Evolutionary conservation across 2,329 filamentous ascomycete species (phyloP), one percentile per base, ranked within the genome.

Genomic region (Chaetomiaceae sp.): DNA sequence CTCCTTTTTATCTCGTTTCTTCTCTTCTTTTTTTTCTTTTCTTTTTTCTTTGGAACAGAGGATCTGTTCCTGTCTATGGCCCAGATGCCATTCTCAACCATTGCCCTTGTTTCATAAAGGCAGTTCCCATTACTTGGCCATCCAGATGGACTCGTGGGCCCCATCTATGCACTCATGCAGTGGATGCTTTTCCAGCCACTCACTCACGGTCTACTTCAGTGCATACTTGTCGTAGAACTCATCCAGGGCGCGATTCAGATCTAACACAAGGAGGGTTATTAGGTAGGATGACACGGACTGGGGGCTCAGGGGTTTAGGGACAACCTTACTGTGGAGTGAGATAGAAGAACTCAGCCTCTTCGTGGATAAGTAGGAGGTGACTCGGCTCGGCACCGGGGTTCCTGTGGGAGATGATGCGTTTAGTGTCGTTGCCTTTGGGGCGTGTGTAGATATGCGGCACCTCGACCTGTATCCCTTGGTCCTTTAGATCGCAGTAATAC

Each of bases 351-450:
- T 31, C 23, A 5, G 19, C 23, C 21, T 25, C 6, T 34, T 46
- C 44, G 16, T 38, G n/a, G 33, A 46, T 10, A 10, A 46, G 23
- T 14, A 46, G n/a, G n/a, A n/a, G n/a, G n/a, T 46, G n/a, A 46
- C 16, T 10, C 20, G 44, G 13, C 44, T 38, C 5, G 44, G 44
- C 21, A 46, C 23, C 2, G 17, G 34, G 16, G 34, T 46, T 39
- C 34, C 34, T 39, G 20, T 30, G 27, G 16, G 21, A 8, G 21
- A 7, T 19, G 19, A 19, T 13, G 3, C 4, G 20, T 23, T 38
- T 25, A 12, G 17, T 13, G 10, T 31, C 25, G 23, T 39, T 30
- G 25, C 44, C 44, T 31, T 46, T 46, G 14, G 44, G 10, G 25
- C 39, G 17, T 9, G 44, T 46, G 23, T 46, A 46, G 23, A 46